Percentiles rank a stretch among this genome's conserved stretches.
phyloP scores from a whole-genome alignment of 805 yeast species.

The Kodamaea nitidulidarum region DNA sequence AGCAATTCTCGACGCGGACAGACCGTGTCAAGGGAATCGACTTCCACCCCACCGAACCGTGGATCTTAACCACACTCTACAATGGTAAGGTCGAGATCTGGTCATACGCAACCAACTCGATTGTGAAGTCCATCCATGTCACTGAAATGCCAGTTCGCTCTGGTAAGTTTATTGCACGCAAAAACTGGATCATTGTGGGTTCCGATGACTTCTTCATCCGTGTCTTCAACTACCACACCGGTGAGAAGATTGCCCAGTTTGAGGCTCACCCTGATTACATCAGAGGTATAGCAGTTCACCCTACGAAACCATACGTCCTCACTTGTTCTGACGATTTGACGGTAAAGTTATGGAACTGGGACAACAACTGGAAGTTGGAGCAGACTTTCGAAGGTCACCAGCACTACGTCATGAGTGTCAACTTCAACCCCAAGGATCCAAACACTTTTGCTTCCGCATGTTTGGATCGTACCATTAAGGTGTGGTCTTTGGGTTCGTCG shows the following conservation, averaged over 20 bases:
- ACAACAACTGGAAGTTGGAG: slow-evolving; percentile 81
- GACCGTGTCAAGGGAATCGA: slow-evolving; percentile 98
- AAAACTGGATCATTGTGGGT: slow-evolving; percentile 96
- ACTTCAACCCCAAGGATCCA: slow-evolving; percentile 96
- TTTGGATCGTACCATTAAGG: slow-evolving; percentile 91
- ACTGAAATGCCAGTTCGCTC: slow-evolving; percentile 96
- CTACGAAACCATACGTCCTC: slow-evolving; percentile 82
- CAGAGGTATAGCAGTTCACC: slow-evolving; percentile 90
- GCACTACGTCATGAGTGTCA: slow-evolving; percentile 91
- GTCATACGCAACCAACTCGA: slow-evolving; percentile 82
- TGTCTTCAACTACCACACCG: slow-evolving; percentile 91
- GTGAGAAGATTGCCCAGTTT: slow-evolving; percentile 89
- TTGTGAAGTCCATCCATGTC: slow-evolving; percentile 87
- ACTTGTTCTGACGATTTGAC: slow-evolving; percentile 91
- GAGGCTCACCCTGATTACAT: slow-evolving; percentile 98
- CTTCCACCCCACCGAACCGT: slow-evolving; percentile 96
- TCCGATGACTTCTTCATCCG: slow-evolving; percentile 93
- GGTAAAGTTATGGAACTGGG: slow-evolving; percentile 97
- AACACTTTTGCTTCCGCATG: slow-evolving; percentile 97
- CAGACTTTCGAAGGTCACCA: slow-evolving; percentile 94
- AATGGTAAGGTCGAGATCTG: slow-evolving; percentile 90
- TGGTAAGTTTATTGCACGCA: slow-evolving; percentile 90
- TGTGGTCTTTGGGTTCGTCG: slow-evolving; percentile 89
- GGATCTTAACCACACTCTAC: slow-evolving; percentile 89
- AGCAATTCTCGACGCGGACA: slow-evolving; percentile 83